Conservation (phyloP, 2,329 filamentous ascomycete genomes). For the Dendryphion nanum region DNA sequence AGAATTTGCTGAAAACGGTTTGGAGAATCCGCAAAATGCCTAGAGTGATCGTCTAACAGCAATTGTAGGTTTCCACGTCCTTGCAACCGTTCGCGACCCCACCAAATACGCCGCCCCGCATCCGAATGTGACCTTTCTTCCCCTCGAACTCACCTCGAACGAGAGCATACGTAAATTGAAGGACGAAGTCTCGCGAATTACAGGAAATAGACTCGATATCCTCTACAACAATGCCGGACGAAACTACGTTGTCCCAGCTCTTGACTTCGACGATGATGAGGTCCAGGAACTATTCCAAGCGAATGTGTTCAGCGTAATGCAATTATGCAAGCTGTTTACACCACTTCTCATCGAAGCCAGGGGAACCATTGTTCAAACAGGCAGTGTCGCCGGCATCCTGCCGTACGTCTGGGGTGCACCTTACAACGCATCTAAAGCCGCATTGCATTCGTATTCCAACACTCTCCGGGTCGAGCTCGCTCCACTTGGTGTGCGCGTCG, state of each 20-base stretch:
- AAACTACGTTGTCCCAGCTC: slow-evolving; percentile 58
- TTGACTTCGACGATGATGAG: slow-evolving; percentile 49
- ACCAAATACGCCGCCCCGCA: slow-evolving; percentile 49
- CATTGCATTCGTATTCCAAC: slow-evolving; percentile 58
- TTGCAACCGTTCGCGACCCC: slow-evolving; percentile 57
- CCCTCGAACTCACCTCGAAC: slow-evolving; percentile 53
- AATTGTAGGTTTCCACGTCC: slow-evolving; percentile 51
- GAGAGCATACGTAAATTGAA: slow-evolving; percentile 51
- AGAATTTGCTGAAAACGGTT: slow-evolving; percentile 53
- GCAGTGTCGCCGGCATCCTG: slow-evolving; percentile 45
- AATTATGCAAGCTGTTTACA: slow-evolving; percentile 56
- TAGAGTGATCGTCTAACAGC: not conserved
- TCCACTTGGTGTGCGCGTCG: slow-evolving; percentile 50
- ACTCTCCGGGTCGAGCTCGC: slow-evolving; percentile 58
- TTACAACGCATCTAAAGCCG: slow-evolving; percentile 61
- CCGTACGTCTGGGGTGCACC: slow-evolving; percentile 42
- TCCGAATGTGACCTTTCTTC: slow-evolving; percentile 54
- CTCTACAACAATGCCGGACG: slow-evolving; percentile 59
- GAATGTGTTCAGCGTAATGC: slow-evolving; percentile 59
- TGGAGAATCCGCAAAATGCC: slow-evolving; percentile 1
- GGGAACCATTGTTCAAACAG: slow-evolving; percentile 48
- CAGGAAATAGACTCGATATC: slow-evolving; percentile 53
- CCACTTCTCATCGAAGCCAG: slow-evolving; percentile 51
- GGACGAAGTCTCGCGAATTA: slow-evolving; percentile 46
- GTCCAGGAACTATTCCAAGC: slow-evolving; percentile 30